A percentile compares a stretch with the other conserved stretches of the same genome.
Evolutionary conservation across 352 stramenopile genomes (phyloP).

Genomic region (Ophiocytium majus): DNA sequence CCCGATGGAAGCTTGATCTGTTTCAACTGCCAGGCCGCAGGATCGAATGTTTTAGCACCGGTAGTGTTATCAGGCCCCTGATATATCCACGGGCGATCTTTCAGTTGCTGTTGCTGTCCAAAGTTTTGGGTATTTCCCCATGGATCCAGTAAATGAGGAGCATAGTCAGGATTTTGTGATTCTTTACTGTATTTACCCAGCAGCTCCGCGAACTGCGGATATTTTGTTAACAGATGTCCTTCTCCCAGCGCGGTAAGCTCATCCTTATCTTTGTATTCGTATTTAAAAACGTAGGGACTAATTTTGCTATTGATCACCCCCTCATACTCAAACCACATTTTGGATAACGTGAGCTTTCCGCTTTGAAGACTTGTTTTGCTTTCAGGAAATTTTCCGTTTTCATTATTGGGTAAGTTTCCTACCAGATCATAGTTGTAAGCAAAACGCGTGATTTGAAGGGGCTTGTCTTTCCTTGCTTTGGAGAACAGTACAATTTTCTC

Average conservation of each 20-base stretch:
- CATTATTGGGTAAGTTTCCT: slow-evolving; percentile 12
- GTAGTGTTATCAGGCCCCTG: no score
- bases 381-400: no score
- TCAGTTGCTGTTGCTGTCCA: no score
- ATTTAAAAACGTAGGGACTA: neutral
- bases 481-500: neutral
- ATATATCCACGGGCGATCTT: no score
- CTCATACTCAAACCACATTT: slow-evolving; percentile 6
- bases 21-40: slow-evolving; percentile 7
- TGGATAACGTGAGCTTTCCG: neutral
- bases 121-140: no score
- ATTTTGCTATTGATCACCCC: neutral
- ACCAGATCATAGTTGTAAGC: no score
- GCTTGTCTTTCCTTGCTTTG: slow-evolving; percentile 11
- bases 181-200: neutral
- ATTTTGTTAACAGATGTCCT: no score
- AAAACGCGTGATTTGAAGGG: neutral
- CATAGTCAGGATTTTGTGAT: neutral
- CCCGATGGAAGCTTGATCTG: neutral
- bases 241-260: no score
- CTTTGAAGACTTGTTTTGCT: no score
- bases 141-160: neutral
- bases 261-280: slow-evolving; percentile 17
- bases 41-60: slow-evolving; percentile 16
- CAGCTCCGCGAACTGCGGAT: neutral